Conservation (phyloP, 2,329 filamentous ascomycete genomes). For the Scopulariopsis brevicaulis region DNA sequence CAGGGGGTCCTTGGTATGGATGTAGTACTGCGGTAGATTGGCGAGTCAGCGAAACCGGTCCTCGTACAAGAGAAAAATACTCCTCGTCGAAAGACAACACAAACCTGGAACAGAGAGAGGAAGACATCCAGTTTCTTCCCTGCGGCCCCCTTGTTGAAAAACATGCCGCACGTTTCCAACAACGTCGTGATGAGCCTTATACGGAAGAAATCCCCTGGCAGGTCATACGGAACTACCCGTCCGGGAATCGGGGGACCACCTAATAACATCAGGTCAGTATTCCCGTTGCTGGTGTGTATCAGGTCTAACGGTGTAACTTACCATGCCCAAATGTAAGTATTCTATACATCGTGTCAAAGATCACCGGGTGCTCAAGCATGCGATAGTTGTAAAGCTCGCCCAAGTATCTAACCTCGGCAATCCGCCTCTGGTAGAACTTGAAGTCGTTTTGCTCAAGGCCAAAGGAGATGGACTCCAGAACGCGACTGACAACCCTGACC, state of each 20-base stretch:
- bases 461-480: constrained; percentile 77
- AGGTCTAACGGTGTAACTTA: constrained; percentile 17
- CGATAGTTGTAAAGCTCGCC: constrained; percentile 97
- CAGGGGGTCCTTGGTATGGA: constrained; percentile 76
- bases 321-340: constrained; percentile 87
- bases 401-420: constrained; percentile 93
- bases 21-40: constrained; percentile 61
- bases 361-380: constrained; percentile 87
- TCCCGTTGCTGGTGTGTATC: background rate
- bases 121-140: constrained; percentile 99
- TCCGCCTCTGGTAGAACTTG: constrained; percentile 87
- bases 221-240: constrained; percentile 65
- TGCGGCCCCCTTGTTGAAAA: constrained; percentile 84
- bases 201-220: constrained; percentile 91
- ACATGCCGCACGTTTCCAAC: constrained; percentile 90
- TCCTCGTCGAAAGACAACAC: background rate
- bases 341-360: constrained; percentile 92
- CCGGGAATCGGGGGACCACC: constrained; percentile 74
- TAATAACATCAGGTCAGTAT: constrained; percentile 13
- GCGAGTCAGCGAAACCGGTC: background rate
- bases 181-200: constrained; percentile 83
- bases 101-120: constrained; percentile 80
- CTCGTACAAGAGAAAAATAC: constrained; percentile 5
- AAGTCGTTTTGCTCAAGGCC: constrained; percentile 95
- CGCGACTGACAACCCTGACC: constrained; percentile 80